phyloP scores from a whole-genome alignment of 2,329 filamentous ascomycete genomes.

The Keithomyces neogunnii region DNA sequence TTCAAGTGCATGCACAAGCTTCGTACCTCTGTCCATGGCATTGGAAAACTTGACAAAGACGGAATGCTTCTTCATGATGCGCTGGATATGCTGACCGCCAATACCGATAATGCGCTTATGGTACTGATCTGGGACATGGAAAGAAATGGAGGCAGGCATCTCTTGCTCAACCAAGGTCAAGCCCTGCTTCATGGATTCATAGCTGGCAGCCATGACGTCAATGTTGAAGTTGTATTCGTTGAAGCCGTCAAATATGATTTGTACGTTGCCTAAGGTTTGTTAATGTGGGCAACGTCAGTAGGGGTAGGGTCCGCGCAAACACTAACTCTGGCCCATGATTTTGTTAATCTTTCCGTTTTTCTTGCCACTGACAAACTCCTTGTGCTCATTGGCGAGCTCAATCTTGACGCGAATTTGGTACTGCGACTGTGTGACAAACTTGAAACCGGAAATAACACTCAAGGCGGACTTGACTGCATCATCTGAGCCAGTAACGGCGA shows the following conservation, averaged over 20 bases:
- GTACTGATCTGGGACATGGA: conserved; percentile 98
- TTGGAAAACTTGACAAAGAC: conserved; percentile 99
- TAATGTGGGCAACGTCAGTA: neutral
- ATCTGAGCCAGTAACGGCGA: conserved; percentile 90
- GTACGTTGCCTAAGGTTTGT: conserved; percentile 63
- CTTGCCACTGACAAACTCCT: conserved; percentile 98
- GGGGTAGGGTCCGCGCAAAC: neutral
- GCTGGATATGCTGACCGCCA: conserved; percentile 95
- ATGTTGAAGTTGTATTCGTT: conserved; percentile 99
- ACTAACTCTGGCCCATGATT: conserved; percentile 89
- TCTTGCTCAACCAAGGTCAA: conserved; percentile 92
- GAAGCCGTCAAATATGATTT: conserved; percentile 98
- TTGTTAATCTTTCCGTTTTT: conserved; percentile 99
- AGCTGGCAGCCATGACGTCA: conserved; percentile 85
- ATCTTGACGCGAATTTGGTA: conserved; percentile 97
- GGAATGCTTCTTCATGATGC: conserved; percentile 99
- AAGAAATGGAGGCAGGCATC: conserved; percentile 98
- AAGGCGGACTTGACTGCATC: conserved; percentile 95
- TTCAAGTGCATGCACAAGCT: neutral
- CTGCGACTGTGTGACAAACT: conserved; percentile 76
- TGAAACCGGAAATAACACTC: conserved; percentile 84
- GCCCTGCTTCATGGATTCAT: conserved; percentile 90
- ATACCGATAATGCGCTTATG: conserved; percentile 99
- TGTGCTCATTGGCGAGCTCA: conserved; percentile 97
- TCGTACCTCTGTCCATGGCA: conserved; percentile 81